These are phyloP conservation scores for Ascochyta fabae DNA, from an alignment of 2,329 filamentous ascomycete species.

Conservation along the genomic window DNA sequence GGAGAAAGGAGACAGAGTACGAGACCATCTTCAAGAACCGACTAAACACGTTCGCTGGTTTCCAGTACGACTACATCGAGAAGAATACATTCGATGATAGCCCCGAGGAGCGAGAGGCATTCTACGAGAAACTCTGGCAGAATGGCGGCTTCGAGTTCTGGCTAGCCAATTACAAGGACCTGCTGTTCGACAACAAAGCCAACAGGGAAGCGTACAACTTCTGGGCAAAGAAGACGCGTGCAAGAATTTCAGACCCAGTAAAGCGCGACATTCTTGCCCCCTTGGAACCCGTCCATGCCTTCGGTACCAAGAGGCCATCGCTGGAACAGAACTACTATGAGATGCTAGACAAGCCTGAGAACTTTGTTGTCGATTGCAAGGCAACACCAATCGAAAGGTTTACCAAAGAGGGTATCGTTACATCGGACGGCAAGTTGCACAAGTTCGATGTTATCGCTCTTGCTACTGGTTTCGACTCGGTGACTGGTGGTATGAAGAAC, in stretches of 20 bases:
- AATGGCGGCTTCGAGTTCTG: conserved; percentile 52
- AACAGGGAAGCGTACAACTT: conserved; percentile 56
- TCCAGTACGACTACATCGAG: conserved; percentile 63
- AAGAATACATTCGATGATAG: conserved; percentile 60
- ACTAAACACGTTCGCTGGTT: conserved; percentile 63
- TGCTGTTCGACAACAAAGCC: conserved; percentile 50
- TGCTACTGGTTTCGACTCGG: conserved; percentile 56
- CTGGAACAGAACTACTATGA: conserved; percentile 58
- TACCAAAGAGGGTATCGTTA: conserved; percentile 50
- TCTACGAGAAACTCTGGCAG: conserved; percentile 52
- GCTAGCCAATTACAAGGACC: conserved; percentile 52
- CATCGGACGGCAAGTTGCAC: conserved; percentile 48
- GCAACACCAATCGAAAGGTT: conserved; percentile 50
- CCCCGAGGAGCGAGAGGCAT: conserved; percentile 52
- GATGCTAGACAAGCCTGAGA: conserved; percentile 52
- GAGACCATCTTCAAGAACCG: conserved; percentile 60
- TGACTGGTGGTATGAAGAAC: conserved; percentile 53
- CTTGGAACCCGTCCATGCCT: conserved; percentile 52
- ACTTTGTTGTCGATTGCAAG: conserved; percentile 53
- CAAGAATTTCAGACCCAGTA: conserved; percentile 51
- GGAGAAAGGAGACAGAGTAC: conserved; percentile 48
- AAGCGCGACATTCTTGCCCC: conserved; percentile 58
- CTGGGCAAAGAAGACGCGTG: conserved; percentile 54
- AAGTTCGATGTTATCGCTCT: conserved; percentile 55
- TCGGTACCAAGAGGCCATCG: conserved; percentile 56